A percentile compares a stretch with the other conserved stretches of the same genome.
phyloP scores from a whole-genome alignment of 768 basidiomycete genomes.

The Rhodotorula babjevae region DNA sequence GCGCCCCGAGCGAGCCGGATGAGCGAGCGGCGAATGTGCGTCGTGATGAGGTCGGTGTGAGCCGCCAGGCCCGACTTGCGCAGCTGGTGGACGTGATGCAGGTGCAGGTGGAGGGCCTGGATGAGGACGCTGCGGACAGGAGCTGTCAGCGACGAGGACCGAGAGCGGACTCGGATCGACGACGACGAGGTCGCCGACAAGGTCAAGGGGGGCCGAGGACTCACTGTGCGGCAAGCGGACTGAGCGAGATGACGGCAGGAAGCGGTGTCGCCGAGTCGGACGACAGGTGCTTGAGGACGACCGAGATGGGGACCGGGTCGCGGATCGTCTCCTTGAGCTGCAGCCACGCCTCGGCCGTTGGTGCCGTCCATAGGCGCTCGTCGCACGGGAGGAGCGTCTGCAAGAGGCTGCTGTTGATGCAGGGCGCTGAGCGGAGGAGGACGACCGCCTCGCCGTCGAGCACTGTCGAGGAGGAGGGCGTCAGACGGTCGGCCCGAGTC shows the following conservation, averaged over 20 bases:
- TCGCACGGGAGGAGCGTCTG: not conserved
- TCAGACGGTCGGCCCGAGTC: too few relatives aligned
- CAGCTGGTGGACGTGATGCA: not conserved
- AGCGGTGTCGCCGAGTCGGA: not conserved
- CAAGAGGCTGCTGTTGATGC: not conserved
- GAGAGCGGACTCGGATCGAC: not conserved
- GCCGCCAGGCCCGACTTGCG: not conserved
- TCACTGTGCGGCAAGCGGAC: too few relatives aligned
- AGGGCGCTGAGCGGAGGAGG: not conserved
- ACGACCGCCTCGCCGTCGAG: conserved; percentile 1
- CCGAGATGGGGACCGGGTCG: not conserved
- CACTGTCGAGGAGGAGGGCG: not conserved
- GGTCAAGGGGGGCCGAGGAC: too few relatives aligned
- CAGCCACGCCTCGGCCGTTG: not conserved
- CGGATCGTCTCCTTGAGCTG: not conserved
- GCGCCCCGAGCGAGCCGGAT: not conserved
- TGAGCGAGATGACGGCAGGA: not conserved
- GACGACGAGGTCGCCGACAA: too few relatives aligned
- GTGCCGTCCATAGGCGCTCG: not conserved
- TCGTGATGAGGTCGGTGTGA: conserved; percentile 2
- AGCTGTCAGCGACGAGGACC: not conserved
- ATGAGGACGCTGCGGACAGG: not conserved
- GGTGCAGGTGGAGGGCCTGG: not conserved
- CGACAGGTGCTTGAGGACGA: not conserved
- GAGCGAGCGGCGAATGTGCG: conserved; percentile 4